phyloP scores from a whole-genome alignment of 371 early-diverging fungal genomes.

The Globomyces sp. region DNA sequence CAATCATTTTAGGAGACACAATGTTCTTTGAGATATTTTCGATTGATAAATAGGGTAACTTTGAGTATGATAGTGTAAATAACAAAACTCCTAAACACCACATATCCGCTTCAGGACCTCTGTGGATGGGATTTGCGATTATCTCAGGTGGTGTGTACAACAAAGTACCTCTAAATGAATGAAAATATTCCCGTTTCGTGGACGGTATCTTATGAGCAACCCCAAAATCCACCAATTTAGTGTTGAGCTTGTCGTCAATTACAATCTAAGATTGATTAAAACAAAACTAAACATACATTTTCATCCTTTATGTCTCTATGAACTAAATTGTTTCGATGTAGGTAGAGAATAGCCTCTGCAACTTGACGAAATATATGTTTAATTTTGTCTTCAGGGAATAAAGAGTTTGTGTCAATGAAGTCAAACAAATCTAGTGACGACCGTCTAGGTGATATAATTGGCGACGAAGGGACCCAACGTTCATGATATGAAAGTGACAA shows the following conservation, averaged over 20 bases:
- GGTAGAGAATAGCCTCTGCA: constrained; percentile 64
- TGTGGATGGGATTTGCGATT: constrained; percentile 59
- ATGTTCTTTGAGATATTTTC: constrained; percentile 15
- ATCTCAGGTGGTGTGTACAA: constrained; percentile 76
- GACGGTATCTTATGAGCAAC: constrained; percentile 33
- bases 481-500: neutral
- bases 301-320: constrained; percentile 61
- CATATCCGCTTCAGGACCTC: constrained; percentile 78
- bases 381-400: constrained; percentile 61
- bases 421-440: constrained; percentile 69
- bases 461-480: neutral
- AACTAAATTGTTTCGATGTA: constrained; percentile 48
- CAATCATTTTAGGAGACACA: neutral
- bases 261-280: constrained; percentile 29
- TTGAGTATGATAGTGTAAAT: constrained; percentile 21
- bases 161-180: constrained; percentile 61
- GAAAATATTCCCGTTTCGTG: constrained; percentile 35
- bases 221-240: constrained; percentile 84
- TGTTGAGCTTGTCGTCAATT: constrained; percentile 64
- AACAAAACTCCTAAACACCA: constrained; percentile 76
- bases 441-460: constrained; percentile 12
- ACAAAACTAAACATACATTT: constrained; percentile 48
- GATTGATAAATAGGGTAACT: constrained; percentile 53
- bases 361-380: constrained; percentile 72
- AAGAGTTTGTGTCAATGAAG: constrained; percentile 62